Evolutionary conservation across 2,329 filamentous ascomycete species (phyloP).

Genomic region (Aspergillus sp.): DNA sequence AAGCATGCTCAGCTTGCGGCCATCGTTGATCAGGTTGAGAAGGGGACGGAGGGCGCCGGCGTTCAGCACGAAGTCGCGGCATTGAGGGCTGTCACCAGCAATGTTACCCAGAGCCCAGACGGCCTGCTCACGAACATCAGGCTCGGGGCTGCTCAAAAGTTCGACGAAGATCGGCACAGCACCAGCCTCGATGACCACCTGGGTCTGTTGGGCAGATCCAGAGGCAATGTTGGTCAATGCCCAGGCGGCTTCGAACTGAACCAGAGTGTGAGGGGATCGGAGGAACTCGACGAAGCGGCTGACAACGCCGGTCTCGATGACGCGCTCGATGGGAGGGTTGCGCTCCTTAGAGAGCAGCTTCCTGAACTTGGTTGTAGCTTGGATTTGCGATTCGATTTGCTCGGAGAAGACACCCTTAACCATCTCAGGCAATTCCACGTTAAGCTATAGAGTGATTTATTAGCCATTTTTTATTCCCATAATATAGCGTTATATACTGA

Average conservation of each 20-base stretch:
- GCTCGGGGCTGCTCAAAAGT: conserved; percentile 90
- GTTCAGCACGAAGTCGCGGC: conserved; percentile 92
- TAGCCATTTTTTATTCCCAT: conserved; percentile 17
- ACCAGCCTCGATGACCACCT: conserved; percentile 97
- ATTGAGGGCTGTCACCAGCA: conserved; percentile 95
- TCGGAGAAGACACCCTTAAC: conserved; percentile 97
- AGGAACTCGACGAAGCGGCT: conserved; percentile 98
- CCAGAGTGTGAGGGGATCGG: conserved; percentile 92
- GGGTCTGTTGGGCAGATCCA: conserved; percentile 93
- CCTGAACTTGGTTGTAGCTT: conserved; percentile 96
- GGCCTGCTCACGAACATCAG: conserved; percentile 95
- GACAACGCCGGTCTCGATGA: conserved; percentile 98
- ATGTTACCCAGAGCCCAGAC: conserved; percentile 99
- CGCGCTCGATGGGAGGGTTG: conserved; percentile 97
- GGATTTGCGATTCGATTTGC: conserved; percentile 95
- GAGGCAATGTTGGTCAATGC: conserved; percentile 99
- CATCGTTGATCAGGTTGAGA: conserved; percentile 86
- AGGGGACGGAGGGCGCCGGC: conserved; percentile 89
- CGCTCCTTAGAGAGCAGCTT: conserved; percentile 98
- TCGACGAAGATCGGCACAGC: conserved; percentile 98
- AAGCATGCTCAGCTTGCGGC: conserved; percentile 98
- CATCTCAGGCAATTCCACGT: conserved; percentile 98
- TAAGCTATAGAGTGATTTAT: conserved; percentile 62
- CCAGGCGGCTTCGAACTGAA: conserved; percentile 99
- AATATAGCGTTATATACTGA: not conserved